A percentile compares a stretch with the other conserved stretches of the same genome.
Evolutionary conservation across 768 basidiomycete genomes (phyloP).

Genomic region (Suillus subaureus): DNA sequence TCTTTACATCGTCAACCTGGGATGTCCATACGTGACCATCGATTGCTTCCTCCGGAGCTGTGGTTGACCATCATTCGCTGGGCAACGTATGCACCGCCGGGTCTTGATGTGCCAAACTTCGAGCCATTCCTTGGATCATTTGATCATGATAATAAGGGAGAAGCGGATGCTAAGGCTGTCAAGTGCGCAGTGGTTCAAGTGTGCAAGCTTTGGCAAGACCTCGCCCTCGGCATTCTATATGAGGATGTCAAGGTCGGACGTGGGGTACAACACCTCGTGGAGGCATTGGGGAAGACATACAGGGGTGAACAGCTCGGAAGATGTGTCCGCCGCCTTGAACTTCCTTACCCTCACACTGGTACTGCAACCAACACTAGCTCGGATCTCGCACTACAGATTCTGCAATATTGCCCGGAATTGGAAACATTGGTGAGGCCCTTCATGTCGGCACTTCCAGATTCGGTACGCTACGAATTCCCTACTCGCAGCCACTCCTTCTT

Average conservation of each 20-base stretch:
- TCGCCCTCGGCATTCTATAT: conserved; percentile 51
- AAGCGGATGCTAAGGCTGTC: conserved; percentile 34
- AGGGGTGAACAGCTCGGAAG: conserved; percentile 21
- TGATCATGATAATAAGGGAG: conserved; percentile 21
- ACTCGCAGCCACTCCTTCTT: conserved; percentile 46
- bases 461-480: conserved; percentile 54
- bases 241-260: conserved; percentile 50
- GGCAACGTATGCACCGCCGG: conserved; percentile 36
- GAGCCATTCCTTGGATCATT: conserved; percentile 47
- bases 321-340: conserved; percentile 56
- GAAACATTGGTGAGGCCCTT: conserved; percentile 58
- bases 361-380: conserved; percentile 35
- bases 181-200: conserved; percentile 51
- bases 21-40: neutral
- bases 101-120: conserved; percentile 37
- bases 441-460: conserved; percentile 16
- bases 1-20: neutral
- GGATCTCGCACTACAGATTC: conserved; percentile 46
- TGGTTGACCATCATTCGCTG: conserved; percentile 55
- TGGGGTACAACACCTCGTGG: conserved; percentile 34
- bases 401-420: conserved; percentile 50
- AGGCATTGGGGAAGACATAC: conserved; percentile 26
- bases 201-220: conserved; percentile 56
- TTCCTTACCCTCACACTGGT: conserved; percentile 58
- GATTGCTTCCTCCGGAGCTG: conserved; percentile 50